A percentile compares a stretch with the other conserved stretches of the same genome.
phyloP scores from a whole-genome alignment of 441 rosid species.

The Hura crepitans region DNA sequence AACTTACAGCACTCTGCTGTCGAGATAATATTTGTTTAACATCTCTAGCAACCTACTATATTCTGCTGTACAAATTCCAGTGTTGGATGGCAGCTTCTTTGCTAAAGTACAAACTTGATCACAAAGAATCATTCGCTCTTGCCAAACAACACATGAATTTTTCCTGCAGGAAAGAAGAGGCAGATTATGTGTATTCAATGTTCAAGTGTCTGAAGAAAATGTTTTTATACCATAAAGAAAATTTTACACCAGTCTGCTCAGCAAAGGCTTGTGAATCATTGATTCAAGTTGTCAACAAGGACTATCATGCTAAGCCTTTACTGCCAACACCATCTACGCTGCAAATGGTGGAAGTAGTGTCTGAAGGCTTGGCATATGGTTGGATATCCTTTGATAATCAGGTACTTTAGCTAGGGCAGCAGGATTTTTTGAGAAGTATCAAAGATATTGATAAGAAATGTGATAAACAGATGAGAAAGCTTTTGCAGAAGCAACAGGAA shows the following conservation, averaged over 20 bases:
- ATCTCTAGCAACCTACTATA: constrained; percentile 4
- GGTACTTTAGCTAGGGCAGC: constrained; percentile 31
- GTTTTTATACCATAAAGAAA: constrained; percentile 40
- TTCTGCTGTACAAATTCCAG: constrained; percentile 35
- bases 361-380: constrained; percentile 24
- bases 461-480: constrained; percentile 43
- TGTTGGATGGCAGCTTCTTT: constrained; percentile 82
- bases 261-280: no score
- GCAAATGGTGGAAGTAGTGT: constrained; percentile 28
- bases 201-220: constrained; percentile 56
- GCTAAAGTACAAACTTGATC: constrained; percentile 58
- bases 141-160: constrained; percentile 61
- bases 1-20: background rate
- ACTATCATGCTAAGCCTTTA: constrained; percentile 26
- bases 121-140: constrained; percentile 57
- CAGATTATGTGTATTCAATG: constrained; percentile 48
- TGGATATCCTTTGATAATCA: constrained; percentile 33
- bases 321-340: constrained; percentile 19
- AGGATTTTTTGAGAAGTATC: constrained; percentile 47
- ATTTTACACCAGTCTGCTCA: constrained; percentile 28
- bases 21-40: background rate
- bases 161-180: constrained; percentile 63
- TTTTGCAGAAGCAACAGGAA: constrained; percentile 36
- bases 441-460: constrained; percentile 48
- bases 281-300: constrained; percentile 21